These are phyloP conservation scores for Penicillium sp. DNA, from an alignment of 2,329 filamentous ascomycete species.

Conservation along the genomic window DNA sequence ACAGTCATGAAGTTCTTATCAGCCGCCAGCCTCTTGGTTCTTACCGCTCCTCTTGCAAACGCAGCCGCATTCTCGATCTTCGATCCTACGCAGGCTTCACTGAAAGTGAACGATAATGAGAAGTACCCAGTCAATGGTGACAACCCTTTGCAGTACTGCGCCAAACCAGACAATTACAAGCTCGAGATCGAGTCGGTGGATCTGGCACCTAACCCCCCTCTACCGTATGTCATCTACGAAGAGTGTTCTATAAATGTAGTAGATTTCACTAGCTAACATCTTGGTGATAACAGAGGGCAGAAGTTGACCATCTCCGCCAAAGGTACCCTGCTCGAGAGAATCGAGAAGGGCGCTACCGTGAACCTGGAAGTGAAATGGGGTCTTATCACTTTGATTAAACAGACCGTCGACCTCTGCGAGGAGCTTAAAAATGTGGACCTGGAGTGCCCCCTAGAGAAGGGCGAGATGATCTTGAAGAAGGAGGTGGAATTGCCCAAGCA, in stretches of 20 bases:
- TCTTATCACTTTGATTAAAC: conserved; percentile 82
- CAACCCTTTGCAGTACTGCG: conserved; percentile 80
- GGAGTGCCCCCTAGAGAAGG: conserved; percentile 82
- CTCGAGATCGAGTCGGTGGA: conserved; percentile 77
- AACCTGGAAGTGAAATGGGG: conserved; percentile 88
- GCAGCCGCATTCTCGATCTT: conserved; percentile 50
- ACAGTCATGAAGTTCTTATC: conserved; percentile 45
- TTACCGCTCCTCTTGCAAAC: conserved; percentile 48
- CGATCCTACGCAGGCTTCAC: conserved; percentile 51
- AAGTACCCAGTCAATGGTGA: conserved; percentile 73
- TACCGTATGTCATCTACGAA: conserved; percentile 63
- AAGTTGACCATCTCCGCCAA: conserved; percentile 75
- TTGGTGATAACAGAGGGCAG: conserved; percentile 60
- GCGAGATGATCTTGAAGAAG: conserved; percentile 72
- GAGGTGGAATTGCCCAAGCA: conserved; percentile 78
- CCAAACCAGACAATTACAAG: conserved; percentile 67
- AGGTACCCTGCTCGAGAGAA: conserved; percentile 69
- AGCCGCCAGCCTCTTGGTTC: conserved; percentile 41
- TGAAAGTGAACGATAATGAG: conserved; percentile 46
- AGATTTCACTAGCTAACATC: conserved; percentile 13
- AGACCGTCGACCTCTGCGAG: conserved; percentile 81
- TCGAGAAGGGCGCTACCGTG: conserved; percentile 78
- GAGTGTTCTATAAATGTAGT: background rate
- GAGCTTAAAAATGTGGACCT: conserved; percentile 85
- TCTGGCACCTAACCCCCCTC: conserved; percentile 79